Base-by-base conservation (phyloP, 441 rosid genomes). In the Populus hybrid region DNA sequence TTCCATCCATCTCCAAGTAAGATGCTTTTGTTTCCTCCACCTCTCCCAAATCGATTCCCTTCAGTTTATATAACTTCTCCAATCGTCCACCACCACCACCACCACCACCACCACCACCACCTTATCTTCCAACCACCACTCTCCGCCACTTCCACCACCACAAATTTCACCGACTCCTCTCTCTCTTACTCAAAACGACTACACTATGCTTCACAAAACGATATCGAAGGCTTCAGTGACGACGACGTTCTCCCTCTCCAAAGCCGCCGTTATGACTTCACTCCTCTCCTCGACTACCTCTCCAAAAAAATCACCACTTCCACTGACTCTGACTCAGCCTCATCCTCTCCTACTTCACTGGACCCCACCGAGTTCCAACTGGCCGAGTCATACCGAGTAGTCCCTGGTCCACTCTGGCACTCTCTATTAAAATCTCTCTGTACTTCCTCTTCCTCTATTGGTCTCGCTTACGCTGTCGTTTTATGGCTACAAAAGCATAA, bases 371-470 rank as follows among this genome's bases (percentile, higher is more conserved):
- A 96, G 69, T 89, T 96, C 75, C 82, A 85, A 46, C 92, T 96
- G n/a, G 93, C 90, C 8, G 98, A 93, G 85, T 85, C 90, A 24
- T 96, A 93, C 88, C 82, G 92, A n/a, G 95, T 93, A n/a, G 97
- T 96, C 11, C 98, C 99, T 20, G 91, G 93, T 8, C 96, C 97
- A 1, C 89, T 90, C 42, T 96, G 99, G 99, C 98, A 94, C 89
- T 90, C 94, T 8, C 79, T 96, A 6, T 84, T 96, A 16, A 96
- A 90, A 71, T 83, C 92, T 2, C 88, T 96, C 3, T 88, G 90
- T 70, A 87, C 93, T 21, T 88, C 99, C 8, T 69, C 88, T 0
- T 78, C 87, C n/a, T 89, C 98, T 0, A 81, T 88, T 0, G 86
- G 82, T 30, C 77, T 93, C 38, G 96, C 98, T 0, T 96, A 90